Conservation (phyloP, 495 filamentous ascomycete genomes). For the Penicillium riverlandense region DNA sequence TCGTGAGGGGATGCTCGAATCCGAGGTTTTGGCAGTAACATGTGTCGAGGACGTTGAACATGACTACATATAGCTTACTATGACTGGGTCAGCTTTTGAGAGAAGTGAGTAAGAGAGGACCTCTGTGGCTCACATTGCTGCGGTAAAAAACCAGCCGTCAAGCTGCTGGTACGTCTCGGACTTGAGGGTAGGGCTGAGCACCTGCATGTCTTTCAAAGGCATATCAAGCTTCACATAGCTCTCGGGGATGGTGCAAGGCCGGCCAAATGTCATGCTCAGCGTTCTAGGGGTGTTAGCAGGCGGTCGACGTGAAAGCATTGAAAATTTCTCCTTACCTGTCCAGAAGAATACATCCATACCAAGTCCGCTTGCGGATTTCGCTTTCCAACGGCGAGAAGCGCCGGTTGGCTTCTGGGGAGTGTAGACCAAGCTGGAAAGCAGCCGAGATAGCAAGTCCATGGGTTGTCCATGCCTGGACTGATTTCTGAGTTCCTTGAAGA, state of each 20-base stretch:
- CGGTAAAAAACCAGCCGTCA: slow-evolving; percentile 21
- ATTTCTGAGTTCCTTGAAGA: slow-evolving; percentile 37
- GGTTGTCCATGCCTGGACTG: slow-evolving; percentile 34
- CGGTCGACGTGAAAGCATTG: too few relatives aligned
- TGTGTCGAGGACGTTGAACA: slow-evolving; percentile 22
- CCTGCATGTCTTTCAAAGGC: slow-evolving; percentile 19
- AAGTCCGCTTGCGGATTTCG: too few relatives aligned
- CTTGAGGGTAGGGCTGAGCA: slow-evolving; percentile 1
- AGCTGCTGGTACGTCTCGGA: not conserved
- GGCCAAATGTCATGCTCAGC: not conserved
- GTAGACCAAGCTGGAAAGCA: slow-evolving; percentile 30
- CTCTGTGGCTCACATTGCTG: slow-evolving; percentile 18
- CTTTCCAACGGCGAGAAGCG: not conserved
- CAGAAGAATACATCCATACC: not conserved
- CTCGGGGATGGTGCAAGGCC: slow-evolving; percentile 26
- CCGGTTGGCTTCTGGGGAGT: slow-evolving; percentile 21
- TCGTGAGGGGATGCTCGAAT: slow-evolving; percentile 4
- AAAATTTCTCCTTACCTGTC: not conserved
- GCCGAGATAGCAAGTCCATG: slow-evolving; percentile 33
- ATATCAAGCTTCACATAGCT: slow-evolving; percentile 24
- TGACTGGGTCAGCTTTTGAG: not conserved
- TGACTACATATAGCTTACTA: slow-evolving; percentile 5
- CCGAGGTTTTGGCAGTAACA: slow-evolving; percentile 25
- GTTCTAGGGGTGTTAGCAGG: too few relatives aligned
- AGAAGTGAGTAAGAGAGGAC: too few relatives aligned